Conservation (phyloP, 2,329 filamentous ascomycete genomes). For the Teratosphaeria destructans region DNA sequence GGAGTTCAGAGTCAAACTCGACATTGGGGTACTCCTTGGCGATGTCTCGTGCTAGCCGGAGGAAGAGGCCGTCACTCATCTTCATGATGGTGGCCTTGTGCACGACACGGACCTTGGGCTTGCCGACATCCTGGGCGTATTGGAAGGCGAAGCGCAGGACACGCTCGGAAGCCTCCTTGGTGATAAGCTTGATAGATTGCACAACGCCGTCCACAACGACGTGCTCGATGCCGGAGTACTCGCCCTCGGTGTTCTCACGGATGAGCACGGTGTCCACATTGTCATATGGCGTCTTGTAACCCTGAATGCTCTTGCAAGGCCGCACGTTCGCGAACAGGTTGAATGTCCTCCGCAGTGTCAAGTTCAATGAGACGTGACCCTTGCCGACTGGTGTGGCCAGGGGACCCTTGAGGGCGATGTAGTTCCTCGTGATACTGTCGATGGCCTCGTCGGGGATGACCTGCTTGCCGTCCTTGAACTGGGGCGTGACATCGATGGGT, state of each 20-base stretch:
- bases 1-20: slow-evolving; percentile 93
- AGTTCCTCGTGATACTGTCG: slow-evolving; percentile 86
- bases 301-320: slow-evolving; percentile 66
- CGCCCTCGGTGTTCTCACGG: slow-evolving; percentile 98
- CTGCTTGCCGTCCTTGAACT: slow-evolving; percentile 88
- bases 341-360: slow-evolving; percentile 96
- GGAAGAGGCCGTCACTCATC: slow-evolving; percentile 66
- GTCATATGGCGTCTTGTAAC: slow-evolving; percentile 30
- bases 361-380: slow-evolving; percentile 97
- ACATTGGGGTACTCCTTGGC: slow-evolving; percentile 92
- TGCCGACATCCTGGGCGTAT: slow-evolving; percentile 63
- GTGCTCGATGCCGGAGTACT: slow-evolving; percentile 99
- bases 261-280: slow-evolving; percentile 92
- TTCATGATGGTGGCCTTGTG: slow-evolving; percentile 99
- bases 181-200: slow-evolving; percentile 66
- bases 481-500: slow-evolving; percentile 88
- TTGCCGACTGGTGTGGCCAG: slow-evolving; percentile 97
- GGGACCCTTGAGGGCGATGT: slow-evolving; percentile 95
- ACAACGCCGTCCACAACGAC: slow-evolving; percentile 95
- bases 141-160: slow-evolving; percentile 78
- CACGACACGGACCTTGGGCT: slow-evolving; percentile 92
- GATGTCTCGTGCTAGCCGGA: slow-evolving; percentile 38
- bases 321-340: slow-evolving; percentile 99
- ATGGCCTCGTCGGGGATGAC: slow-evolving; percentile 89
- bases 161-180: slow-evolving; percentile 55